phyloP scores from a whole-genome alignment of 208 protist genomes.

The Trypanosoma brucei region DNA sequence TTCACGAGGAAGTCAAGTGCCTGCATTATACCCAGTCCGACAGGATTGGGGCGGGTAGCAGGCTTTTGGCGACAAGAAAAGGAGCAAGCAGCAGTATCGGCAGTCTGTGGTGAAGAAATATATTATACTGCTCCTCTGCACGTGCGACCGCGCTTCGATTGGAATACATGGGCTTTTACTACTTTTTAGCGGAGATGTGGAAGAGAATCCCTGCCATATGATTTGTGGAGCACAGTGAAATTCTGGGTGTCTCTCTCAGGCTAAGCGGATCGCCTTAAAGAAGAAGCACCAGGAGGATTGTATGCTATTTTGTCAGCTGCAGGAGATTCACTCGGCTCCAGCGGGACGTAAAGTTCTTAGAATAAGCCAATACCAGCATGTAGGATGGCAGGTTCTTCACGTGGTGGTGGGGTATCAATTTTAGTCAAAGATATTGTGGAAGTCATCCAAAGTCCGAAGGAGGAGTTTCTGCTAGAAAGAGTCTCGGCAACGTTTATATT shows the following conservation, averaged over 20 bases:
- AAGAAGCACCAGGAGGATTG: neutral
- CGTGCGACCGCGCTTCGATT: conserved; percentile 1
- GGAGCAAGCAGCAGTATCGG: neutral
- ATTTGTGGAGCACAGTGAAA: conserved; percentile 10
- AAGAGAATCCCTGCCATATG: neutral
- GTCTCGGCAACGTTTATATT: neutral
- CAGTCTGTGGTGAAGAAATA: neutral
- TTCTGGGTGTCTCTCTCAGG: neutral
- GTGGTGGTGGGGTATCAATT: conserved; percentile 12
- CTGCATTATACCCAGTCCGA: neutral
- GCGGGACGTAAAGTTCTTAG: too few species aligned
- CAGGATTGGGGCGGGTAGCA: neutral
- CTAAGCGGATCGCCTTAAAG: neutral
- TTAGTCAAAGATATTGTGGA: conserved; percentile 3
- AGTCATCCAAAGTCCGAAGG: neutral
- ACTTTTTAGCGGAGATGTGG: neutral
- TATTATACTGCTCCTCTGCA: conserved; percentile 5
- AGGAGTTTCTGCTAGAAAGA: neutral
- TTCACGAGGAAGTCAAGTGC: conserved; percentile 12
- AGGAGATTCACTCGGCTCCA: neutral
- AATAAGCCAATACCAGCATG: too few species aligned
- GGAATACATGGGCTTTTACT: neutral
- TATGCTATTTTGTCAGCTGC: conserved; percentile 8
- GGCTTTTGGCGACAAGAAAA: conserved; percentile 10
- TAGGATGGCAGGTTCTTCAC: neutral